Evolutionary conservation across 345 rosid genomes (phyloP), one percentile per base, ranked within the genome.

Genomic region (Bruguiera gymnorhiza): DNA sequence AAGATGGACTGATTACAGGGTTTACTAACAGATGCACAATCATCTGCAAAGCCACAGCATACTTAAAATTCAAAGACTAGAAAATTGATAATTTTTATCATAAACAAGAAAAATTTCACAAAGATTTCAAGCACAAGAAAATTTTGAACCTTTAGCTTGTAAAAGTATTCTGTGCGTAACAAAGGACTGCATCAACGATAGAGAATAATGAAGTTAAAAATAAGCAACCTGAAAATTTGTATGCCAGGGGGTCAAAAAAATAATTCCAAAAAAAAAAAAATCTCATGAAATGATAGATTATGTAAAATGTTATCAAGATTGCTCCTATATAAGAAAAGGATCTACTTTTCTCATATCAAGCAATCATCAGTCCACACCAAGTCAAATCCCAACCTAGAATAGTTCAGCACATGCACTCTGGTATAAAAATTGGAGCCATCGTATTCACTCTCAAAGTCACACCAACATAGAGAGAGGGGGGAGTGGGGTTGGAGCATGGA

Each of bases 121-220:
- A 31, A 61, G 1, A 57, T 60, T 66, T 34, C 51, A 20, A 27
- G 61, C 10, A 37, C 8, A 23, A 53, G 48, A 62, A 66, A 30
- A 2, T 32, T 63, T 48, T 62, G 8, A 70, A 86, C 90, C 95
- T 82, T 82, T 70, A 67, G 77, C 53, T 70, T 62, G 86, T 68
- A 87, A 60, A 0, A 79, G 66, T 46, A 87, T 52, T 79, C 91
- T 80, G 75, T 89, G 94, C 2, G 96, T 88, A 24, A 92, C 91
- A 75, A 92, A 82, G 30, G 86, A 78, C 93, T 91, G 90, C 84
- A 86, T 24, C 65, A 58, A 43, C 27, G 1, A 65, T 34, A 79
- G 76, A 32, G 50, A 55, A 56, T 24, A 63, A 71, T 39, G 18
- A 8, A 21, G 23, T n/a, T 21, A 51, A 24, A 29, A 29, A 32